Evolutionary conservation across 2,329 filamentous ascomycete species (phyloP).

Genomic region (Pyricularia pennisetigena): DNA sequence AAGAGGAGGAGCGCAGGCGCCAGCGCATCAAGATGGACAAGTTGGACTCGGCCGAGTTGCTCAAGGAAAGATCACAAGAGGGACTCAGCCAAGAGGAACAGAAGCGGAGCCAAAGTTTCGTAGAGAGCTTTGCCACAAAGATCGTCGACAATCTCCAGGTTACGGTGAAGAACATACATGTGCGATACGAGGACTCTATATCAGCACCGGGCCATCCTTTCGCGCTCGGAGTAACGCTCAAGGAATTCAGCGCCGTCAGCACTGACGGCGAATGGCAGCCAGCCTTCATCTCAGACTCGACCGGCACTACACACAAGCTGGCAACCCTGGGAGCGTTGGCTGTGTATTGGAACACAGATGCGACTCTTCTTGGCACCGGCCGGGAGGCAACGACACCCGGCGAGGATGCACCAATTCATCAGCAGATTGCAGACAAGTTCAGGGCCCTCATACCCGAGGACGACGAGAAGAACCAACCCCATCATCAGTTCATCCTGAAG

Average conservation of each 20-base stretch:
- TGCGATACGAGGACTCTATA: conserved; percentile 96
- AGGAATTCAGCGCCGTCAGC: conserved; percentile 94
- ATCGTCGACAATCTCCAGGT: conserved; percentile 98
- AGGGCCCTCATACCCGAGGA: conserved; percentile 70
- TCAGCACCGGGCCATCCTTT: conserved; percentile 93
- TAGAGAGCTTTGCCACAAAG: conserved; percentile 85
- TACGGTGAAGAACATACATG: conserved; percentile 95
- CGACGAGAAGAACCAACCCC: conserved; percentile 29
- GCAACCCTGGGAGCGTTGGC: conserved; percentile 83
- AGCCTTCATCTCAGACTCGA: conserved; percentile 86
- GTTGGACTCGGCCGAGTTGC: conserved; percentile 86
- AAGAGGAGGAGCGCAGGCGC: conserved; percentile 78
- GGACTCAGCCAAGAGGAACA: conserved; percentile 92
- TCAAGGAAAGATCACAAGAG: conserved; percentile 87
- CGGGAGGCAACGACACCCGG: conserved; percentile 56
- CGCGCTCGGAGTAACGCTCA: conserved; percentile 80
- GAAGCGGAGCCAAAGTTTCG: conserved; percentile 96
- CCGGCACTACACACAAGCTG: conserved; percentile 80
- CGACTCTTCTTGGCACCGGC: conserved; percentile 71
- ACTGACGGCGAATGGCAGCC: conserved; percentile 93
- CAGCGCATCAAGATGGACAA: conserved; percentile 99
- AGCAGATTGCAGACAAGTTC: conserved; percentile 69
- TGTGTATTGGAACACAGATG: conserved; percentile 97
- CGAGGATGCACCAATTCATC: conserved; percentile 56
- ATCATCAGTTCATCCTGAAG: conserved; percentile 90